Conservation (phyloP, 2,329 filamentous ascomycete genomes). For the Dothistroma septosporum region DNA sequence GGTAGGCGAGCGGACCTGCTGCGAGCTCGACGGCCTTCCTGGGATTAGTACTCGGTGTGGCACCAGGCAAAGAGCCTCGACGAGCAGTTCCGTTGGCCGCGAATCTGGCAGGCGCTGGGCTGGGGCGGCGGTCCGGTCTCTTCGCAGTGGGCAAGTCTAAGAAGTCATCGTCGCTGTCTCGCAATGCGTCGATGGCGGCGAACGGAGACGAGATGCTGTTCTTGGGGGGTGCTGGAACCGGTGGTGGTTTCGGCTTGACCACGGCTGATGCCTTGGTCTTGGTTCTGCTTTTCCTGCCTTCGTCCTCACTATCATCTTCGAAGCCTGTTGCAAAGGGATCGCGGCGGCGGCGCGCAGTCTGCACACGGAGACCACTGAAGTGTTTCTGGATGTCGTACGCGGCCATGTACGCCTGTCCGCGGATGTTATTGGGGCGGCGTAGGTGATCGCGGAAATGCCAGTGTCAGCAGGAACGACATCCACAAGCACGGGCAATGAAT, state of each 20-base stretch:
- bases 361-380: constrained; percentile 31
- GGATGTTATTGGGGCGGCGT: constrained; percentile 7
- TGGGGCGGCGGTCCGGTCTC: constrained; percentile 27
- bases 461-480: constrained; percentile 1
- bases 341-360: constrained; percentile 28
- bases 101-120: constrained; percentile 26
- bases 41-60: constrained; percentile 7
- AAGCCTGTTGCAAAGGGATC: constrained; percentile 34
- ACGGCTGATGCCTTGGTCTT: constrained; percentile 25
- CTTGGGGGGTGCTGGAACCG: constrained; percentile 11
- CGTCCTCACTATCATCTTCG: constrained; percentile 33
- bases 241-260: constrained; percentile 15
- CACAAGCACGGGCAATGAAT: background rate
- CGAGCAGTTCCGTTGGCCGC: constrained; percentile 21
- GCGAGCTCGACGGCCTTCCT: constrained; percentile 27
- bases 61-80: constrained; percentile 22
- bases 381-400: constrained; percentile 32
- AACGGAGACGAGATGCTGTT: constrained; percentile 18
- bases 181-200: constrained; percentile 19
- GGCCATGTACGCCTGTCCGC: constrained; percentile 24
- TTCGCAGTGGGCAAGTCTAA: constrained; percentile 20
- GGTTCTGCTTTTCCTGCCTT: constrained; percentile 24
- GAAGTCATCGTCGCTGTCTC: constrained; percentile 29
- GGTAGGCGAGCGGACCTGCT: constrained; percentile 31
- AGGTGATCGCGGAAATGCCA: background rate